Percentiles rank a stretch among this genome's conserved stretches.
phyloP scores from a whole-genome alignment of 164 flowering plant genomes.

The Akebia trifoliata region DNA sequence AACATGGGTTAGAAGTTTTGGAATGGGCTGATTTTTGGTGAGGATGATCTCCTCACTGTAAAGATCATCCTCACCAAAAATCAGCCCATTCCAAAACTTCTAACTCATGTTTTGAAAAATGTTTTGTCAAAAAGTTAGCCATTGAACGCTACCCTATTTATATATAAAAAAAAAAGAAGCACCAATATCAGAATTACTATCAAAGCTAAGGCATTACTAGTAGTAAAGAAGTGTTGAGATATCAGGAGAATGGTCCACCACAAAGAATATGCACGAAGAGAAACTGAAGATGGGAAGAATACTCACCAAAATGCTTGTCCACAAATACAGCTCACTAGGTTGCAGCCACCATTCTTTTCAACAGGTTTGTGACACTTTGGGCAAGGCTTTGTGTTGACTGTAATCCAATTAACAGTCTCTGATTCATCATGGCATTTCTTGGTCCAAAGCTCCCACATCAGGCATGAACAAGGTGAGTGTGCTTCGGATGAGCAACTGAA shows the following conservation, averaged over 20 bases:
- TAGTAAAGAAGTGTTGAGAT: not conserved
- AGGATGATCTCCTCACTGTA: too few relatives aligned
- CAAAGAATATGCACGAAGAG: not conserved
- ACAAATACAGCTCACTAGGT: constrained; percentile 67
- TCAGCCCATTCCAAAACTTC: too few relatives aligned
- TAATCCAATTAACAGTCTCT: constrained; percentile 79
- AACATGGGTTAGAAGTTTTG: too few relatives aligned
- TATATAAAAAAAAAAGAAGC: not conserved
- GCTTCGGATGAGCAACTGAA: constrained; percentile 72
- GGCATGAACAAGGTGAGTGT: constrained; percentile 95
- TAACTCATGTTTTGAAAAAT: too few relatives aligned
- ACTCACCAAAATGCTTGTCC: constrained; percentile 81
- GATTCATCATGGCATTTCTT: constrained; percentile 82
- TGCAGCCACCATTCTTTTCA: constrained; percentile 91
- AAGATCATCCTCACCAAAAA: too few relatives aligned
- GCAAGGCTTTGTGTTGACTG: constrained; percentile 75
- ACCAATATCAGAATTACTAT: not conserved
- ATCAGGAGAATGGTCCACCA: not conserved
- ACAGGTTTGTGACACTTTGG: constrained; percentile 87
- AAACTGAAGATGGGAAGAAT: constrained; percentile 7
- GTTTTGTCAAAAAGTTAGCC: too few relatives aligned
- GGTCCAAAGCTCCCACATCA: constrained; percentile 86
- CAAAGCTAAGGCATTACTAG: too few relatives aligned
- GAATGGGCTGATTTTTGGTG: too few relatives aligned
- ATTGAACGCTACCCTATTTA: too few relatives aligned